phyloP scores from a whole-genome alignment of 129 eudicot species.

The Tagetes patula region DNA sequence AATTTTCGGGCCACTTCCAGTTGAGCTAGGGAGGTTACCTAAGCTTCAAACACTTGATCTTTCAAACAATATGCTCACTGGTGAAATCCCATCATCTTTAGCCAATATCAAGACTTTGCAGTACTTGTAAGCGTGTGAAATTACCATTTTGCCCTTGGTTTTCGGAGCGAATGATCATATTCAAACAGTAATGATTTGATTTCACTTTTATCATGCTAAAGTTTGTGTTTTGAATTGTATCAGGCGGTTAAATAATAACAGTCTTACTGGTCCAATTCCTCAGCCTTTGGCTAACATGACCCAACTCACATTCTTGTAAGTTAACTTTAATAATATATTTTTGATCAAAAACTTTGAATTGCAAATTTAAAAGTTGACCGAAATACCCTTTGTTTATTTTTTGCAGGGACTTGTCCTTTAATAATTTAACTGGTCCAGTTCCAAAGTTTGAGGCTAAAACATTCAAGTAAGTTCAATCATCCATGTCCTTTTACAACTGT shows the following conservation, averaged over 20 bases:
- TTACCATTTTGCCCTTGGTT: conserved; percentile 18
- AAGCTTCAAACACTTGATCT: conserved; percentile 88
- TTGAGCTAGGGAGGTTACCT: conserved; percentile 70
- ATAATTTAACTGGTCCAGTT: conserved; percentile 90
- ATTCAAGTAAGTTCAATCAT: conserved; percentile 57
- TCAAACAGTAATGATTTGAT: conserved; percentile 19
- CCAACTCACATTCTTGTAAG: conserved; percentile 82
- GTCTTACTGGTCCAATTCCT: conserved; percentile 84
- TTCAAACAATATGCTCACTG: conserved; percentile 67
- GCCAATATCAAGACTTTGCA: conserved; percentile 61
- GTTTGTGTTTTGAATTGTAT: conserved; percentile 31
- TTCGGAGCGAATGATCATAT: conserved; percentile 5
- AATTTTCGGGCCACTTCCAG: conserved; percentile 75
- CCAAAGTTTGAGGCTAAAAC: conserved; percentile 75
- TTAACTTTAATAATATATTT: conserved; percentile 14
- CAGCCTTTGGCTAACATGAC: conserved; percentile 76
- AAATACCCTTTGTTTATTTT: conserved; percentile 9
- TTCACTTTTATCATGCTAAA: background rate
- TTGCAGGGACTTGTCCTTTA: conserved; percentile 87
- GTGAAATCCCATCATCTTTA: conserved; percentile 75
- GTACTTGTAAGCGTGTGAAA: conserved; percentile 58
- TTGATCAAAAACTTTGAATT: conserved; percentile 11
- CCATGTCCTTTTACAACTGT: conserved; percentile 5
- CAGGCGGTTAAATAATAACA: conserved; percentile 92
- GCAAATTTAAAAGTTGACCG: conserved; percentile 13